Conservation (phyloP, 768 basidiomycete genomes). For the Tephrocybe sp. region DNA sequence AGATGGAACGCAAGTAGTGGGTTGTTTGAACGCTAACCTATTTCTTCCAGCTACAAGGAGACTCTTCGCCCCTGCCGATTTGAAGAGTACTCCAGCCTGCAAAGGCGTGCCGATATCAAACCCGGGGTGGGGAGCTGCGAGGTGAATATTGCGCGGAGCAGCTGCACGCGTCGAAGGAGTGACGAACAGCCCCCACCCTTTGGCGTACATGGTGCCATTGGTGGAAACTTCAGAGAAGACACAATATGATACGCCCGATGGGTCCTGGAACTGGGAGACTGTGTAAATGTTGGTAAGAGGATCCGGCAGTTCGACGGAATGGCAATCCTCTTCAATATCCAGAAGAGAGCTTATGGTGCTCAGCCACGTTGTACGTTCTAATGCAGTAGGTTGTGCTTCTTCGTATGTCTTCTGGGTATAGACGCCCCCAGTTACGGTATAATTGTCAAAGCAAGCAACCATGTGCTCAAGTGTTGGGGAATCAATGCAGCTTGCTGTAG, state of each 20-base stretch:
- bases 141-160: slow-evolving; percentile 32
- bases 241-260: slow-evolving; percentile 27
- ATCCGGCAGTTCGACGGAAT: slow-evolving; percentile 26
- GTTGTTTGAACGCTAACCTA: slow-evolving; percentile 31
- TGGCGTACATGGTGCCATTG: slow-evolving; percentile 15
- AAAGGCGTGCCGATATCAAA: slow-evolving; percentile 37
- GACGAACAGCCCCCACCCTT: slow-evolving; percentile 38
- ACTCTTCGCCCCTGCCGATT: slow-evolving; percentile 36
- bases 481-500: slow-evolving; percentile 3
- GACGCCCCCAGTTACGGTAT: slow-evolving; percentile 26
- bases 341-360: slow-evolving; percentile 27
- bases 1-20: slow-evolving; percentile 33
- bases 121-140: slow-evolving; percentile 46
- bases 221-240: slow-evolving; percentile 27
- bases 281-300: slow-evolving; percentile 26
- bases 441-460: slow-evolving; percentile 29
- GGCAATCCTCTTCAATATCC: slow-evolving; percentile 30
- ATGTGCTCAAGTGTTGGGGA: slow-evolving; percentile 10
- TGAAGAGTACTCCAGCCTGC: slow-evolving; percentile 42
- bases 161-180: slow-evolving; percentile 26
- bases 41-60: slow-evolving; percentile 41
- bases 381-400: slow-evolving; percentile 30
- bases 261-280: slow-evolving; percentile 26
- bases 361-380: slow-evolving; percentile 28
- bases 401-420: slow-evolving; percentile 30